Conservation (phyloP, 2,329 filamentous ascomycete genomes). For the Exophiala xenobiotica region DNA sequence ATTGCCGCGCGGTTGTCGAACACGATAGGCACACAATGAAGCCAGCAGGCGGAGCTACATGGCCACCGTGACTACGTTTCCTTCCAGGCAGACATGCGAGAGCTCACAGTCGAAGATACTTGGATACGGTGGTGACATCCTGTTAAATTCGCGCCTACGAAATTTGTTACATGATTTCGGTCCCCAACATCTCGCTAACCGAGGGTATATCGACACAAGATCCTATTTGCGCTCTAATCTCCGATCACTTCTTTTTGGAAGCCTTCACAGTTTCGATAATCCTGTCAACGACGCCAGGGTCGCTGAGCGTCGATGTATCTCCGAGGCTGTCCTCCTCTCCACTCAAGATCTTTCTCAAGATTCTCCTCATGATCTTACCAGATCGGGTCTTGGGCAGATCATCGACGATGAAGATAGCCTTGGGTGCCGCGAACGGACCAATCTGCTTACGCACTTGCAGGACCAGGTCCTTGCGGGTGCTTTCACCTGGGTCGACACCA, state of each 20-base stretch:
- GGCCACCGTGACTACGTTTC: neutral
- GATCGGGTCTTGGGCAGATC: conserved; percentile 96
- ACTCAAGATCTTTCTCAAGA: conserved; percentile 93
- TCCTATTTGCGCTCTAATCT: neutral
- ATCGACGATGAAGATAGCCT: conserved; percentile 84
- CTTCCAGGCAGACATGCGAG: too few species aligned
- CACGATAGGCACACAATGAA: too few species aligned
- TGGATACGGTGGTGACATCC: too few species aligned
- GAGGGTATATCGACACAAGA: conserved; percentile 7
- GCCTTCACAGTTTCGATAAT: conserved; percentile 79
- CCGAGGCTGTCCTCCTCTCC: conserved; percentile 97
- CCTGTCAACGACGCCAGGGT: conserved; percentile 83
- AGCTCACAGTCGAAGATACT: too few species aligned
- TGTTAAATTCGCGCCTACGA: neutral
- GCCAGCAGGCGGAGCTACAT: too few species aligned
- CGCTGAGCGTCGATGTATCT: conserved; percentile 84
- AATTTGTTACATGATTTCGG: neutral
- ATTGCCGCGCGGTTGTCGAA: too few species aligned
- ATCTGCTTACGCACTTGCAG: conserved; percentile 96
- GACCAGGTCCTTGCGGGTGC: conserved; percentile 87
- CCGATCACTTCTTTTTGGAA: conserved; percentile 41
- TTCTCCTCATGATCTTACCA: conserved; percentile 98
- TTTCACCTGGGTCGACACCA: conserved; percentile 70
- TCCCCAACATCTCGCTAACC: neutral
- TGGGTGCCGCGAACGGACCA: conserved; percentile 93